Conservation (phyloP, 1,284 basidiomycete genomes). For the Calocybe gambosa region DNA sequence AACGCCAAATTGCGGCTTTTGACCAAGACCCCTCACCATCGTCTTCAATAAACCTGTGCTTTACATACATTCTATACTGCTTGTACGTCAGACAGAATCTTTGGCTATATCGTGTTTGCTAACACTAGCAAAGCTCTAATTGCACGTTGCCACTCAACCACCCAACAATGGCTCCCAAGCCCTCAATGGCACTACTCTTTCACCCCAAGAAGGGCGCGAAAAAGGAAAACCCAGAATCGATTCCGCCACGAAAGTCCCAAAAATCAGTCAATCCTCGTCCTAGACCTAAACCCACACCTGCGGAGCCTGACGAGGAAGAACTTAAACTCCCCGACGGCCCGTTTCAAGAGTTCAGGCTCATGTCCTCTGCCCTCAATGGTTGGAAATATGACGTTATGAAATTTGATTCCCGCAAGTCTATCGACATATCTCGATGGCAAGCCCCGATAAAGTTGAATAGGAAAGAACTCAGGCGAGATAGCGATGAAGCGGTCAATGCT, state of each 20-base stretch:
- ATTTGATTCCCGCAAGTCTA: slow-evolving; percentile 64
- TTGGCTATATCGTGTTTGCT: slow-evolving; percentile 11
- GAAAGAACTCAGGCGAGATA: slow-evolving; percentile 65
- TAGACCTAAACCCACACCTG: slow-evolving; percentile 19
- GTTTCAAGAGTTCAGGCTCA: slow-evolving; percentile 65
- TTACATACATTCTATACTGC: not conserved
- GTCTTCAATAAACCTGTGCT: not conserved
- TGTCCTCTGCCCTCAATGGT: slow-evolving; percentile 70
- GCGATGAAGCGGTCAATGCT: slow-evolving; percentile 25
- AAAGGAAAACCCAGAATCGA: slow-evolving; percentile 25
- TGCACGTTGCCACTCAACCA: not conserved
- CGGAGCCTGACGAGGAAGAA: slow-evolving; percentile 39
- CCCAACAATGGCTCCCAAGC: slow-evolving; percentile 37
- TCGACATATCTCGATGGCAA: slow-evolving; percentile 61
- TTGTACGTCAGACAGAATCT: slow-evolving; percentile 15
- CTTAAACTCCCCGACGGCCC: slow-evolving; percentile 54
- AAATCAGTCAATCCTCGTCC: slow-evolving; percentile 23
- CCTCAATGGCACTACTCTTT: slow-evolving; percentile 37
- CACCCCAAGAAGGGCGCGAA: slow-evolving; percentile 47
- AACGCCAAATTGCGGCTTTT: not conserved
- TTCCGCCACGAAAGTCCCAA: slow-evolving; percentile 26
- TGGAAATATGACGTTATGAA: slow-evolving; percentile 87
- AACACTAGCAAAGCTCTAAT: slow-evolving; percentile 12
- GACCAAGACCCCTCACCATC: not conserved
- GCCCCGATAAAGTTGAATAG: slow-evolving; percentile 79